Conservation (phyloP, 345 rosid genomes). For the Hibiscus mutabilis region DNA sequence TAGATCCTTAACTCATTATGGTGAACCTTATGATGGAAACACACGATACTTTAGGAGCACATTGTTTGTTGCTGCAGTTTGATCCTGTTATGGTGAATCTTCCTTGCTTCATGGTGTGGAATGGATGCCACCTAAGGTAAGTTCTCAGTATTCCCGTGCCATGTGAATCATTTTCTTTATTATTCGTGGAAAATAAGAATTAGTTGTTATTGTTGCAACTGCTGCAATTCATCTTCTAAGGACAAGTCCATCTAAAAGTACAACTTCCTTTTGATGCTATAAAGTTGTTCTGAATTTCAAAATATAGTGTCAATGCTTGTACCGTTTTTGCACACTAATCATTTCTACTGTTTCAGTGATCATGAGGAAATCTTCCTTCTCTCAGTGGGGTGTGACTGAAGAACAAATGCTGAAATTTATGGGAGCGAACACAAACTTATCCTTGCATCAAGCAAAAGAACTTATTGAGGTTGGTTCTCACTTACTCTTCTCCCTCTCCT, state of each 20-base stretch:
- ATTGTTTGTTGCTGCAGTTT: slow-evolving; percentile 82
- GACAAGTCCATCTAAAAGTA: background rate
- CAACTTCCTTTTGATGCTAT: background rate
- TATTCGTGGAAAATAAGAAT: slow-evolving; percentile 6
- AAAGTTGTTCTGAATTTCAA: slow-evolving; percentile 9
- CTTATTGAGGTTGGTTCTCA: slow-evolving; percentile 86
- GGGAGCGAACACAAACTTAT: slow-evolving; percentile 86
- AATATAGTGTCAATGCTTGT: slow-evolving; percentile 10
- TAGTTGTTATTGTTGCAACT: slow-evolving; percentile 2
- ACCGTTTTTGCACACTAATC: background rate
- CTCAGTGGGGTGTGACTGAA: slow-evolving; percentile 78
- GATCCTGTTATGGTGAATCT: slow-evolving; percentile 93
- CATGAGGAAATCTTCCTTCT: slow-evolving; percentile 13
- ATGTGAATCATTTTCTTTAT: background rate
- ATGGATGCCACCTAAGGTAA: slow-evolving; percentile 99
- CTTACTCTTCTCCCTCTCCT: background rate
- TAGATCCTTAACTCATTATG: slow-evolving; percentile 91
- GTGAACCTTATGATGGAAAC: slow-evolving; percentile 98
- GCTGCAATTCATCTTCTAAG: slow-evolving; percentile 7
- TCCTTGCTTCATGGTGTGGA: slow-evolving; percentile 92
- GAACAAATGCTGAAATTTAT: slow-evolving; percentile 93
- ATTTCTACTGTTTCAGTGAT: background rate
- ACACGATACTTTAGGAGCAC: slow-evolving; percentile 85
- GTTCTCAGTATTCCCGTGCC: slow-evolving; percentile 11
- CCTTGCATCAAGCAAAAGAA: slow-evolving; percentile 59